Conservation (phyloP, 2,329 filamentous ascomycete species). For the Bimuria novae-zelandiae region DNA sequence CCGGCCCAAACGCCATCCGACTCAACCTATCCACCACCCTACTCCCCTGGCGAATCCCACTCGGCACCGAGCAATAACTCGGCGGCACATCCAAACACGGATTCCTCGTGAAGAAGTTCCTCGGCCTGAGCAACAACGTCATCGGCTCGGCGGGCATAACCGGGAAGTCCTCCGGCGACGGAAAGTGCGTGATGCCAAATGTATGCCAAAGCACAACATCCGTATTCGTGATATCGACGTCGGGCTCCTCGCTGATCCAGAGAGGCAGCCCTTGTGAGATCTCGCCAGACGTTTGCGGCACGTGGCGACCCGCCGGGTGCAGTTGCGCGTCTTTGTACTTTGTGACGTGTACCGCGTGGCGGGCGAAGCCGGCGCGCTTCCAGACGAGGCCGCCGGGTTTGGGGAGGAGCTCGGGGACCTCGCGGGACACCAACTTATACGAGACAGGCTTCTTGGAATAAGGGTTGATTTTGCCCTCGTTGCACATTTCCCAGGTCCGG, state of each 20-base stretch:
- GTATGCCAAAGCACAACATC: constrained; percentile 94
- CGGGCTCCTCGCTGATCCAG: constrained; percentile 74
- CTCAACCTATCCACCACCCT: constrained; percentile 57
- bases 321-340: constrained; percentile 82
- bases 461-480: constrained; percentile 81
- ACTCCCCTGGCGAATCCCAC: constrained; percentile 62
- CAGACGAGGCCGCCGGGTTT: constrained; percentile 82
- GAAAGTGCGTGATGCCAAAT: constrained; percentile 89
- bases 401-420: constrained; percentile 77
- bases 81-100: constrained; percentile 82
- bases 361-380: constrained; percentile 86
- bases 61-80: constrained; percentile 73
- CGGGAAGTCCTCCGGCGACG: constrained; percentile 86
- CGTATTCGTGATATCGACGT: constrained; percentile 73
- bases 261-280: constrained; percentile 72
- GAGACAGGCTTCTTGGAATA: constrained; percentile 82
- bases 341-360: constrained; percentile 87
- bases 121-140: constrained; percentile 74
- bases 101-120: constrained; percentile 82
- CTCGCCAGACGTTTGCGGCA: constrained; percentile 84
- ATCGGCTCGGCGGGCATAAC: constrained; percentile 85
- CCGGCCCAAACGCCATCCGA: constrained; percentile 52
- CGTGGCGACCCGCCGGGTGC: constrained; percentile 84
- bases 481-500: constrained; percentile 88
- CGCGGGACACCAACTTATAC: constrained; percentile 89